Percentiles rank a stretch among this genome's conserved stretches.
These are phyloP conservation scores for Garcileccinum viscosum DNA, from an alignment of 1,284 basidiomycete species.

Conservation along the genomic window DNA sequence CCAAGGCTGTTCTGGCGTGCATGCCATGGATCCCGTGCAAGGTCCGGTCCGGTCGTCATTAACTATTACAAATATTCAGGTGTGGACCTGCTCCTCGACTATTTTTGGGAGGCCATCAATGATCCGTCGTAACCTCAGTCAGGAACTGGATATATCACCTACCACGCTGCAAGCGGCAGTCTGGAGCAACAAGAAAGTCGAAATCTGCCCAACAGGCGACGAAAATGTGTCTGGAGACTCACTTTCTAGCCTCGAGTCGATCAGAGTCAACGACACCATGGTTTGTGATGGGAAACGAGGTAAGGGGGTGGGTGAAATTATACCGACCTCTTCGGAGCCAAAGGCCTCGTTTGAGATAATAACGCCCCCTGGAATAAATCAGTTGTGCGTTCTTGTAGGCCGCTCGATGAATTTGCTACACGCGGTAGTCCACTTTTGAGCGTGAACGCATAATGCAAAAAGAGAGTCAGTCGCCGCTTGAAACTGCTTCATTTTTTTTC, in stretches of 20 bases:
- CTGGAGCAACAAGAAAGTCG: neutral
- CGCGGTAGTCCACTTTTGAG: neutral
- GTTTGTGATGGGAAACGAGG: too few relatives aligned
- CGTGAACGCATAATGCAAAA: neutral
- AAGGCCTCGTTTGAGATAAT: neutral
- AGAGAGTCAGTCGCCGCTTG: neutral
- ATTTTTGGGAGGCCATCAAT: neutral
- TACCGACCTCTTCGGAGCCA: neutral
- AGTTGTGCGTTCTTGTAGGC: neutral
- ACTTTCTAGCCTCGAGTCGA: too few relatives aligned
- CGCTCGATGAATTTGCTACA: neutral
- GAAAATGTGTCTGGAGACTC: neutral
- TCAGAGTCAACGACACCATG: too few relatives aligned
- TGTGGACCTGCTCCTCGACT: constrained; percentile 16
- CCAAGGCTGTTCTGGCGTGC: neutral
- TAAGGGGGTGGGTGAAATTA: neutral
- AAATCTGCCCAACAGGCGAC: neutral
- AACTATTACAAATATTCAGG: constrained; percentile 9
- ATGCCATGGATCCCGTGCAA: neutral
- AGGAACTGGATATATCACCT: neutral
- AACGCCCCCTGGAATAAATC: neutral
- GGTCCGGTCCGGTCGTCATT: constrained; percentile 3
- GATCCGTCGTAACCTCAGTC: neutral
- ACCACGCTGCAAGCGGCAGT: neutral
- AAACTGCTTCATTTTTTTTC: neutral